phyloP scores from a whole-genome alignment of 2,329 filamentous ascomycete genomes.

The Cadophora malorum region DNA sequence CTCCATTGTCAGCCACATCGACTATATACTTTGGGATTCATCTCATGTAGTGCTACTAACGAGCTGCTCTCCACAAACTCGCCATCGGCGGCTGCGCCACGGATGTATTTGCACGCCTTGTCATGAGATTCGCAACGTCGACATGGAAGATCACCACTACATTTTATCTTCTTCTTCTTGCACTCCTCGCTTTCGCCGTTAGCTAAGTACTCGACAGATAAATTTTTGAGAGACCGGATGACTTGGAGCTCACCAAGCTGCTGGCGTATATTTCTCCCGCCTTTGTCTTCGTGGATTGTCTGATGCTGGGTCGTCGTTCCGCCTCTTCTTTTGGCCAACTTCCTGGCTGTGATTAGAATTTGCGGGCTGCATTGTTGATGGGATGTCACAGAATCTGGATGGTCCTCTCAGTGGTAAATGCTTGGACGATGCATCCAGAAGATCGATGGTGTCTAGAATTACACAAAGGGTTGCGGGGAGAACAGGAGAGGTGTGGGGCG shows the following conservation, averaged over 20 bases:
- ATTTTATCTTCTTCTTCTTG: constrained; percentile 19
- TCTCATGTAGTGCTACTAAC: not conserved
- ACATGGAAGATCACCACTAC: not conserved
- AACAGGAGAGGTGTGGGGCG: not conserved
- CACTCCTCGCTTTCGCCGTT: constrained; percentile 1
- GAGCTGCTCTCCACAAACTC: not conserved
- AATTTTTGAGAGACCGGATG: not conserved
- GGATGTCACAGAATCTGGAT: not conserved
- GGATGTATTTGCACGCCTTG: not conserved
- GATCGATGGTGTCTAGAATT: no score
- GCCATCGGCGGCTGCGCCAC: not conserved
- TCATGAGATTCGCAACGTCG: constrained; percentile 7
- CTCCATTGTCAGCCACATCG: not conserved
- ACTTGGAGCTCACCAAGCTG: not conserved
- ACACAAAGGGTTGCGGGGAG: no score
- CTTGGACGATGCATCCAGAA: no score
- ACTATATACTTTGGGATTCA: no score
- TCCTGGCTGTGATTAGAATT: not conserved
- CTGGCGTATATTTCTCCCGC: constrained; percentile 2
- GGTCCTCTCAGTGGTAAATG: no score
- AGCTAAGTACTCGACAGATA: not conserved
- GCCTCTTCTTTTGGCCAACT: not conserved
- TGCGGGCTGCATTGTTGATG: not conserved
- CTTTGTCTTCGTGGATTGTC: not conserved
- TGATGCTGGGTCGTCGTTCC: not conserved